Conservation (phyloP, 1,284 basidiomycete genomes). For the Dichomitus squalens region DNA sequence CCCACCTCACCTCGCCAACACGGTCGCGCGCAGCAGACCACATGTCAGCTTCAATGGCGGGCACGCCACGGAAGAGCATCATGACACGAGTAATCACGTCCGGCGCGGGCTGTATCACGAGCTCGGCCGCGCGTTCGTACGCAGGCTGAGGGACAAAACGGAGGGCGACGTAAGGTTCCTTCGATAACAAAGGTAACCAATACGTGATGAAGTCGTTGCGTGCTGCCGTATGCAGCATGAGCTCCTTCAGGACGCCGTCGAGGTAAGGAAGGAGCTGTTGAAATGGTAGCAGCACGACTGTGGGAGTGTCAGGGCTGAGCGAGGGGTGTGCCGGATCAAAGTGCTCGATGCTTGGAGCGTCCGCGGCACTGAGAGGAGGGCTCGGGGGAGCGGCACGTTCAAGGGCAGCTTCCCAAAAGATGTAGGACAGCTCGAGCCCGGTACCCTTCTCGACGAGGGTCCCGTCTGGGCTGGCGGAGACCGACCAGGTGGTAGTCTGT, state of each 20-base stretch:
- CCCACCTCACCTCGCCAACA: constrained; percentile 22
- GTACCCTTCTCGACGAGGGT: not conserved
- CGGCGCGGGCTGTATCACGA: constrained; percentile 41
- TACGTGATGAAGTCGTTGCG: constrained; percentile 46
- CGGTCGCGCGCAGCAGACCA: constrained; percentile 28
- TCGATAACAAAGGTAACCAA: constrained; percentile 45
- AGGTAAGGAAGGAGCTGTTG: constrained; percentile 37
- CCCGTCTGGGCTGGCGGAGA: not conserved
- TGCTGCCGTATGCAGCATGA: constrained; percentile 44
- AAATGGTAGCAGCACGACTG: constrained; percentile 33
- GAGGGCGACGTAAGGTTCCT: constrained; percentile 43
- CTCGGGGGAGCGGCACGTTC: not conserved
- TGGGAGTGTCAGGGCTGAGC: not conserved
- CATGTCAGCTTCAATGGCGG: constrained; percentile 20
- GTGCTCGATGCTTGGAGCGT: not conserved
- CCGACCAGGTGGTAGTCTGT: constrained; percentile 26
- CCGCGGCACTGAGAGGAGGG: not conserved
- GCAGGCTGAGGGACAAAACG: constrained; percentile 46
- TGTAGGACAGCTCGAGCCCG: not conserved
- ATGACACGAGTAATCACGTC: constrained; percentile 48
- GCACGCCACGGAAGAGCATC: constrained; percentile 46
- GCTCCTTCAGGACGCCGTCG: constrained; percentile 33
- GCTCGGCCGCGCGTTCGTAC: constrained; percentile 41
- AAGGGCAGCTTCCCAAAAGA: constrained; percentile 38
- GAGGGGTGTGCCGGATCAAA: constrained; percentile 7